Conservation (phyloP, 1,284 basidiomycete genomes). For the Leccinum griseonigrum region DNA sequence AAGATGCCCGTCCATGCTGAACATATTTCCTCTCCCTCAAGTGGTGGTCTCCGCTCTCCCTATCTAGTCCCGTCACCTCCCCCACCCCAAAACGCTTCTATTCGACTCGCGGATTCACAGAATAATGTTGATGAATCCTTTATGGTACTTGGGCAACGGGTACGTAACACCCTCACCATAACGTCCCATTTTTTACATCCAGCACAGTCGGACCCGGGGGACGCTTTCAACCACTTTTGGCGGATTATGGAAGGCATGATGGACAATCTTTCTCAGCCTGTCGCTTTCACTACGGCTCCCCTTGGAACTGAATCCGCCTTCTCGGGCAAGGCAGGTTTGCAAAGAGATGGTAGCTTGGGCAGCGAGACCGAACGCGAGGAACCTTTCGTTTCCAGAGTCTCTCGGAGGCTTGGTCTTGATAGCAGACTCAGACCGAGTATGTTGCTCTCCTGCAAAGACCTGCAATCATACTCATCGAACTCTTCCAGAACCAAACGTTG, state of each 20-base stretch:
- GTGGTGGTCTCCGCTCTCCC: constrained; percentile 24
- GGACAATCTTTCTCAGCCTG: constrained; percentile 77
- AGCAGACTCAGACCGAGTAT: constrained; percentile 22
- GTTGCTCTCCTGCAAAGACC: not conserved
- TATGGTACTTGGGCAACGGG: constrained; percentile 76
- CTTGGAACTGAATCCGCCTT: constrained; percentile 44
- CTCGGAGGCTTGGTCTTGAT: constrained; percentile 36
- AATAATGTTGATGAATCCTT: constrained; percentile 79
- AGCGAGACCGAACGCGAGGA: constrained; percentile 69
- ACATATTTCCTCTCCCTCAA: constrained; percentile 27
- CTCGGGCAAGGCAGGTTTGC: constrained; percentile 27
- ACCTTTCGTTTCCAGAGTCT: constrained; percentile 48
- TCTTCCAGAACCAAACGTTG: constrained; percentile 17
- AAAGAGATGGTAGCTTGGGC: constrained; percentile 49
- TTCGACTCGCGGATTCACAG: constrained; percentile 62
- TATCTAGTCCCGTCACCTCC: constrained; percentile 44
- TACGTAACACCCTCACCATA: constrained; percentile 24
- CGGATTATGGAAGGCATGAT: constrained; percentile 79
- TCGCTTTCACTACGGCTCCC: constrained; percentile 81
- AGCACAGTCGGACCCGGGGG: constrained; percentile 65
- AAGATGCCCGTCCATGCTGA: constrained; percentile 36
- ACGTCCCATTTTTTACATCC: not conserved
- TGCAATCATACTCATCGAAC: constrained; percentile 13
- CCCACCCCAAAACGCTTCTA: constrained; percentile 36
- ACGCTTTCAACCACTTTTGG: constrained; percentile 85